Percentiles rank a stretch among this genome's conserved stretches.
Conservation (phyloP, 495 filamentous ascomycete genomes). For the Cercophora newfieldiana region DNA sequence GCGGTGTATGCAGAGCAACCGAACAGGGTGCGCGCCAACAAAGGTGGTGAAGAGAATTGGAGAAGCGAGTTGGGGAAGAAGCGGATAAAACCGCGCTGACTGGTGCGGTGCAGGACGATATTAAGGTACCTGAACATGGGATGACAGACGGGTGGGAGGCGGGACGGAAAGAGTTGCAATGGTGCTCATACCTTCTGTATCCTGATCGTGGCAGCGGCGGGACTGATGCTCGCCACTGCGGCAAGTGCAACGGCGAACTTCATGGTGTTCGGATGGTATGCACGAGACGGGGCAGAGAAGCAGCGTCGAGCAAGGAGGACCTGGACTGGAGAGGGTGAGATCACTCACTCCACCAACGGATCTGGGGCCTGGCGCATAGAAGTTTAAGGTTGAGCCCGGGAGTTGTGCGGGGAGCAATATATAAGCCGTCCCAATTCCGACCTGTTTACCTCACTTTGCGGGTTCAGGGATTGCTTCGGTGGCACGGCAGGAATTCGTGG, state of each 20-base stretch:
- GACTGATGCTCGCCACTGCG: background rate
- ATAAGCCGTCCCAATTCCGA: background rate
- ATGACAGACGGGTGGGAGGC: background rate
- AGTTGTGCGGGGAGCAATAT: conserved; percentile 12
- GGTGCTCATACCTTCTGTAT: conserved; percentile 15
- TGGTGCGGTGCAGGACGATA: conserved; percentile 9
- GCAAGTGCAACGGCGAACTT: background rate
- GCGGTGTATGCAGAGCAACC: conserved; percentile 16
- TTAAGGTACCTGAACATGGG: background rate
- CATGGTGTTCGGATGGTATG: background rate
- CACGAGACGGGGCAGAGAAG: background rate
- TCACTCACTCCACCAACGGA: background rate
- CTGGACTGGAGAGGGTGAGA: background rate
- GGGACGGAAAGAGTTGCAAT: background rate
- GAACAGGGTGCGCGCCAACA: background rate
- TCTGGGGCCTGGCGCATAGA: background rate
- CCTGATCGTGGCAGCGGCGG: background rate
- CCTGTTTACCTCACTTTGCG: background rate
- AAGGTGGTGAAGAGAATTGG: conserved; percentile 17
- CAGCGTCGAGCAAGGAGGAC: too few relatives aligned
- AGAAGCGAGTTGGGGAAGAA: conserved; percentile 13
- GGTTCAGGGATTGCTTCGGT: conserved; percentile 4
- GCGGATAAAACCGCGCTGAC: conserved; percentile 13
- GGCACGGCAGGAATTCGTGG: conserved; percentile 5
- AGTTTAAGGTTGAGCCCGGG: conserved; percentile 1